Percentiles rank a stretch among this genome's conserved stretches.
phyloP scores from a whole-genome alignment of 352 stramenopile species.

The Globisporangium camurandrum region DNA sequence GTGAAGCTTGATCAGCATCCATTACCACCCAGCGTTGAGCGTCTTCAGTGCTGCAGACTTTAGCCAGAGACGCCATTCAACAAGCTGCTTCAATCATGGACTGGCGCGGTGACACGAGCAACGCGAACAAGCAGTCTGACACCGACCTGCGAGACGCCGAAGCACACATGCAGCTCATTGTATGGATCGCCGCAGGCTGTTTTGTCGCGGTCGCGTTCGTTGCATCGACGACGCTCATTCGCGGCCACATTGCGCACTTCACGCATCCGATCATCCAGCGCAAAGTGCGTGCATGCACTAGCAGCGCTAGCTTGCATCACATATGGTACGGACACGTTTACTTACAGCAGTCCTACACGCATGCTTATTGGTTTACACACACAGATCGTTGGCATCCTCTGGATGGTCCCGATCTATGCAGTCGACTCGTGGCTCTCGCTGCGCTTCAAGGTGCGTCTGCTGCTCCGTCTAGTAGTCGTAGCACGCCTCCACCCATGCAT shows the following conservation, averaged over 20 bases:
- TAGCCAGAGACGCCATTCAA: neutral
- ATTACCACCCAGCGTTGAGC: too few species aligned
- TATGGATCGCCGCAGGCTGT: constrained; percentile 84
- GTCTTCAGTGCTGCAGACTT: too few species aligned
- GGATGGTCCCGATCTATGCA: constrained; percentile 98
- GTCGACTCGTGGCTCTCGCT: constrained; percentile 96
- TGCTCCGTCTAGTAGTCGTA: neutral
- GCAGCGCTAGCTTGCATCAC: neutral
- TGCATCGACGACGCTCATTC: constrained; percentile 88
- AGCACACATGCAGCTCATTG: constrained; percentile 50
- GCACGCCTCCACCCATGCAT: neutral
- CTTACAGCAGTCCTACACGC: too few species aligned
- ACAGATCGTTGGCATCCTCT: constrained; percentile 96
- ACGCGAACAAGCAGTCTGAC: constrained; percentile 5
- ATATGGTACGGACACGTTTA: constrained; percentile 2
- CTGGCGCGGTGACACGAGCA: constrained; percentile 3
- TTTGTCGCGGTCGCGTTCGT: constrained; percentile 87
- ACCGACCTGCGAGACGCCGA: constrained; percentile 26
- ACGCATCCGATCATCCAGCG: constrained; percentile 91
- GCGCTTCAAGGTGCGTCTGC: constrained; percentile 84
- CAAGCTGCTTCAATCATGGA: constrained; percentile 1
- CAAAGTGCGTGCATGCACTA: constrained; percentile 66
- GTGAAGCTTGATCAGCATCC: too few species aligned
- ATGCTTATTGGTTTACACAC: too few species aligned
- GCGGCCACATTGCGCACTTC: constrained; percentile 87